A percentile compares a stretch with the other conserved stretches of the same genome.
These are phyloP conservation scores for Komagataella ulmi DNA, from an alignment of 805 yeast species.

Conservation along the genomic window DNA sequence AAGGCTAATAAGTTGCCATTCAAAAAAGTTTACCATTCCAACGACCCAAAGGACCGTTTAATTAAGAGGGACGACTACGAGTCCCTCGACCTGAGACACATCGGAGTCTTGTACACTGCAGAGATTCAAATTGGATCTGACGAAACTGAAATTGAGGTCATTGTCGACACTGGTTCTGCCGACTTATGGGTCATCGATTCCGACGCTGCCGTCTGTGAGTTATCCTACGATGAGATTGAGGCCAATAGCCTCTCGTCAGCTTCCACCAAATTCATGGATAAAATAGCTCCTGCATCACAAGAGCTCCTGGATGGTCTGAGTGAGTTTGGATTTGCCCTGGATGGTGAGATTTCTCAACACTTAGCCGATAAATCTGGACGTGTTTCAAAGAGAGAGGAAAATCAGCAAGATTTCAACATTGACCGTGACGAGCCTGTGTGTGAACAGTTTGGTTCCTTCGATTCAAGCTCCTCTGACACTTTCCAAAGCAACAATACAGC, in stretches of 20 bases:
- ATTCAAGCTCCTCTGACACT: conserved; percentile 22
- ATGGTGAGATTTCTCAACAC: background rate
- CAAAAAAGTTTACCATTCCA: background rate
- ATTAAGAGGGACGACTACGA: background rate
- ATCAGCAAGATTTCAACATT: background rate
- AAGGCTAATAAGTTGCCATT: background rate
- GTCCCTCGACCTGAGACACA: background rate
- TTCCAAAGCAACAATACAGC: conserved; percentile 25
- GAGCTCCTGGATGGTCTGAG: background rate
- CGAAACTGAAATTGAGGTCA: conserved; percentile 27
- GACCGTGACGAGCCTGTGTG: conserved; percentile 13
- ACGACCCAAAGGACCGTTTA: background rate
- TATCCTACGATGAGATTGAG: background rate
- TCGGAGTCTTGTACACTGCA: conserved; percentile 23
- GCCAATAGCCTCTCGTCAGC: background rate
- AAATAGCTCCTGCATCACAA: background rate
- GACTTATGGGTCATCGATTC: conserved; percentile 26
- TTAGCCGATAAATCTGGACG: background rate
- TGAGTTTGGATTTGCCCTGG: background rate
- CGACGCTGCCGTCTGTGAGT: background rate
- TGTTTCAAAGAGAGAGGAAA: background rate
- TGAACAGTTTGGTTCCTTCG: conserved; percentile 33
- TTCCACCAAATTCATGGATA: background rate
- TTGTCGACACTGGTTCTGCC: conserved; percentile 33
- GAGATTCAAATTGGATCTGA: conserved; percentile 30